Evolutionary conservation across 2,329 filamentous ascomycete species (phyloP).

Genomic region (Fusarium sterilihyphosum): DNA sequence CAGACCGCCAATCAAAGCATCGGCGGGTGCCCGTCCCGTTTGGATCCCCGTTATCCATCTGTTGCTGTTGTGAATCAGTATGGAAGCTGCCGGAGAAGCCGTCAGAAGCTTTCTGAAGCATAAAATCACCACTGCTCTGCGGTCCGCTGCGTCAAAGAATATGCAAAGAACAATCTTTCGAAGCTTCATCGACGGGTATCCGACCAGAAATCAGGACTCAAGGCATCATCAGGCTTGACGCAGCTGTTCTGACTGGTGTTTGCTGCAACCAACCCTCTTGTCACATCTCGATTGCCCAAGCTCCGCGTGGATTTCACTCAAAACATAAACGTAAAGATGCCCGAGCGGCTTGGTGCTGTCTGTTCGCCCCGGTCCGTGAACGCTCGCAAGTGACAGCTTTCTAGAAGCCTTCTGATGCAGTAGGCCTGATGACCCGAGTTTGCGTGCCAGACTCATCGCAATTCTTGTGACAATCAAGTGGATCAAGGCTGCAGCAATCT

Average conservation of each 20-base stretch:
- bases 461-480: conserved; percentile 13
- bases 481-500: conserved; percentile 14
- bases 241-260: conserved; percentile 23
- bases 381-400: conserved; percentile 26
- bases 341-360: conserved; percentile 22
- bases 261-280: conserved; percentile 26
- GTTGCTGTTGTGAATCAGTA: conserved; percentile 29
- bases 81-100: conserved; percentile 33
- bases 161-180: conserved; percentile 37
- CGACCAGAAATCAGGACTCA: conserved; percentile 27
- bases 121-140: conserved; percentile 36
- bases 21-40: conserved; percentile 27
- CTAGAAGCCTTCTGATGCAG: conserved; percentile 40
- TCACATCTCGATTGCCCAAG: conserved; percentile 38
- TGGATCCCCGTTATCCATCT: conserved; percentile 31
- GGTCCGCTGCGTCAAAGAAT: conserved; percentile 25
- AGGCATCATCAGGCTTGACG: conserved; percentile 18
- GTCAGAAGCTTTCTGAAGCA: conserved; percentile 24
- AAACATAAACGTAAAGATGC: conserved; percentile 15
- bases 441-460: conserved; percentile 18
- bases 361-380: conserved; percentile 27
- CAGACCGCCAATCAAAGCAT: conserved; percentile 34
- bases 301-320: conserved; percentile 23
- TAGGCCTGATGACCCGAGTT: conserved; percentile 25
- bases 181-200: conserved; percentile 32